Evolutionary conservation across 2,329 filamentous ascomycete genomes (phyloP), one percentile per base, ranked within the genome.

Genomic region (Xylariales sp.): DNA sequence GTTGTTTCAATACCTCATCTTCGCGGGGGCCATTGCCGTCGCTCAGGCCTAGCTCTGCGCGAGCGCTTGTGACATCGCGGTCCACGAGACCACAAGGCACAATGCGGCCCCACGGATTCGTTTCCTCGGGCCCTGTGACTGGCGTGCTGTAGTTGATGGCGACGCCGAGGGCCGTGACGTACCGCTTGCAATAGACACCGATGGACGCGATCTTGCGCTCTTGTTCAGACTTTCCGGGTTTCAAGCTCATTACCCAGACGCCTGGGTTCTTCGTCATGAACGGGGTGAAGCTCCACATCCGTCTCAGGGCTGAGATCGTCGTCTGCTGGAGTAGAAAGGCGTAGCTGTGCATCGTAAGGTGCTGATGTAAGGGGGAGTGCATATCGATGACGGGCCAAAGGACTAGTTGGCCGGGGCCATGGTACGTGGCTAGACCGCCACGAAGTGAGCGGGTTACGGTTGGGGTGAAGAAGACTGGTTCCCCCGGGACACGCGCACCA

Each of bases 351-450:
- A 96, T 91, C 4, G 87, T 90, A 23, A 96, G 83, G 53, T 76
- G 82, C 0, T 82, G 81, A 71, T 93, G 87, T 10, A 80, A 71
- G 0, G 79, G 75, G 6, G 87, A 84, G 62, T 88, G 88, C 64
- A 98, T 85, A 78, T 97, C 93, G n/a, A 97, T 79, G 58, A 97
- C 88, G 3, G 95, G 93, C 83, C 97, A 99, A n/a, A 94, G 89
- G 43, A 97, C 92, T 56, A 97, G 82, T 79, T 99, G 96, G 0
- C 95, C 95, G 0, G 95, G 96, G 0, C 95, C 96, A 78, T 99
- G 96, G 82, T 97, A 98, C 2, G 96, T 98, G 0, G 93, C 94
- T 72, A 97, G 89, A 0, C 96, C 96, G 69, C 96, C 96, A 62
- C 96, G 90, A n/a, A 89, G 86, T 14, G 93, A 91, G 74, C 90